Conservation (phyloP, 495 filamentous ascomycete species). For the Halenospora varia region DNA sequence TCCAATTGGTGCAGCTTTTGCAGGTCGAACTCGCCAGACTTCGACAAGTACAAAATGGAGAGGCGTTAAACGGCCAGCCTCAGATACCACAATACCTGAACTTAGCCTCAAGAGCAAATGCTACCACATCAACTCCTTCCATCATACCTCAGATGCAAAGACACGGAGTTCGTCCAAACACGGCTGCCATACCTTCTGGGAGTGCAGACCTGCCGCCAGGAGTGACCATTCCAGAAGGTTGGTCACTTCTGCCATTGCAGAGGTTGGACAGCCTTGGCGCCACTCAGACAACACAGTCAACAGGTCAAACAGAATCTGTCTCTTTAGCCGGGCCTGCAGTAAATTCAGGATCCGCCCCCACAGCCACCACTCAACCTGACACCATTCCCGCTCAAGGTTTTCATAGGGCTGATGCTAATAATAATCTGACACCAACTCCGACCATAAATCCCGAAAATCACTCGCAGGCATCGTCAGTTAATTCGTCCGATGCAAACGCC, state of each 20-base stretch:
- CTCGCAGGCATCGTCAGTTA: slow-evolving; percentile 19
- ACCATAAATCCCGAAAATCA: slow-evolving; percentile 15
- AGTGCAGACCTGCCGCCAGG: slow-evolving; percentile 69
- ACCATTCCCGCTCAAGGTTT: slow-evolving; percentile 20
- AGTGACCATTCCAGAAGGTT: slow-evolving; percentile 68
- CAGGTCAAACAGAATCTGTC: slow-evolving; percentile 1
- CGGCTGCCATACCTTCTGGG: slow-evolving; percentile 53
- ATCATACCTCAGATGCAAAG: slow-evolving; percentile 31
- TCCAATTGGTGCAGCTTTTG: slow-evolving; percentile 50
- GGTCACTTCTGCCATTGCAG: slow-evolving; percentile 68
- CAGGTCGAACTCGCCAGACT: slow-evolving; percentile 62
- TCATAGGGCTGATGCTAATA: slow-evolving; percentile 22
- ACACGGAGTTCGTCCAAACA: slow-evolving; percentile 35
- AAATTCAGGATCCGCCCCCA: slow-evolving; percentile 18
- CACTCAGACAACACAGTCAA: background rate
- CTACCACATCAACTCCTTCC: slow-evolving; percentile 6
- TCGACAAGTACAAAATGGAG: slow-evolving; percentile 34
- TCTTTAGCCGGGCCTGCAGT: slow-evolving; percentile 11
- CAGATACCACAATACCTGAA: slow-evolving; percentile 28
- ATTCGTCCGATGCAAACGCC: slow-evolving; percentile 21
- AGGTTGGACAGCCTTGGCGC: slow-evolving; percentile 40
- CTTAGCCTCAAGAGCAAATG: slow-evolving; percentile 9
- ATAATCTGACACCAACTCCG: slow-evolving; percentile 17
- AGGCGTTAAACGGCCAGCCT: slow-evolving; percentile 27
- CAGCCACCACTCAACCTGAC: slow-evolving; percentile 17